A percentile compares a stretch with the other conserved stretches of the same genome.
These are phyloP conservation scores for Silene latifolia DNA, from an alignment of 148 eudicot genomes.

Conservation along the genomic window DNA sequence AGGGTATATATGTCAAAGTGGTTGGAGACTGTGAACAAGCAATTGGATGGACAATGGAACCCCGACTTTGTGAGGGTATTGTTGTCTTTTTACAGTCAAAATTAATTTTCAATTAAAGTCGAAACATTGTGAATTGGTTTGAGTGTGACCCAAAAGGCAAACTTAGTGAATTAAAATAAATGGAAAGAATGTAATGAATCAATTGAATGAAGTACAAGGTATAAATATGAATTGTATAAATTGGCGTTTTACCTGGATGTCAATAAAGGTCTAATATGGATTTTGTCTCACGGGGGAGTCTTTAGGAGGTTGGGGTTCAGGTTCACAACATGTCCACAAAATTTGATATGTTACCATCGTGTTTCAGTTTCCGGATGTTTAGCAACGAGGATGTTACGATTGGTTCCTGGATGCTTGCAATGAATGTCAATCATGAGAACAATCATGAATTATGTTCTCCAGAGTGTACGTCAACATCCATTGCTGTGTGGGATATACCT, in stretches of 20 bases:
- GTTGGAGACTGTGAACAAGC: too few species aligned
- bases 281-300: background rate
- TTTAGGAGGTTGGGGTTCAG: background rate
- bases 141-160: too few species aligned
- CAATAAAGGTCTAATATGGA: background rate
- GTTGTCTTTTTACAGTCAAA: too few species aligned
- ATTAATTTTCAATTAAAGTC: too few species aligned
- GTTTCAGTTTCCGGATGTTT: constrained; percentile 85
- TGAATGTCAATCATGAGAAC: constrained; percentile 94
- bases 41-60: too few species aligned
- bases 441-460: constrained; percentile 55
- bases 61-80: too few species aligned
- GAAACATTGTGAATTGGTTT: too few species aligned
- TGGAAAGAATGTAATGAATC: too few species aligned
- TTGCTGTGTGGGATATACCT: constrained; percentile 99
- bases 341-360: constrained; percentile 13
- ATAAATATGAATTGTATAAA: too few species aligned
- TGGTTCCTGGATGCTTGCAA: constrained; percentile 98
- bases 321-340: background rate
- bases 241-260: background rate
- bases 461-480: constrained; percentile 65
- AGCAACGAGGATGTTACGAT: constrained; percentile 96
- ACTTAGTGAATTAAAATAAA: too few species aligned
- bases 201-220: too few species aligned
- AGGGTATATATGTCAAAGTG: too few species aligned